phyloP scores from a whole-genome alignment of 768 basidiomycete genomes.

The Roridomyces roridus region DNA sequence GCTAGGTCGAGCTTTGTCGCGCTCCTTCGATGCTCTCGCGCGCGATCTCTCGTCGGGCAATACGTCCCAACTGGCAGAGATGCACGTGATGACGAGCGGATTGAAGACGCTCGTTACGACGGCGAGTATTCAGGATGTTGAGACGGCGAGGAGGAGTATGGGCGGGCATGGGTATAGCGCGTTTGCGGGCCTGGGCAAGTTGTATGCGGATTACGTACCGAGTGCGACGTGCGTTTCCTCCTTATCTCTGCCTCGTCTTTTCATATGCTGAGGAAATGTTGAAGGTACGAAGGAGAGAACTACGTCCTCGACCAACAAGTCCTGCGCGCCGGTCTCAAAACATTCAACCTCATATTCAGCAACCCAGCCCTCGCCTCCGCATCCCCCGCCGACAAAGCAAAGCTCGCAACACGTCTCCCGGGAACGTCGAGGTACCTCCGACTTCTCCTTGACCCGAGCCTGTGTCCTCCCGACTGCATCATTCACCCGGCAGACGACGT shows the following conservation, averaged over 20 bases:
- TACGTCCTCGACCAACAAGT: constrained; percentile 80
- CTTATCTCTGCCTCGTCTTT: not conserved
- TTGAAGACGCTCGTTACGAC: constrained; percentile 68
- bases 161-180: constrained; percentile 82
- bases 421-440: constrained; percentile 64
- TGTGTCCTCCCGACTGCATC: constrained; percentile 30
- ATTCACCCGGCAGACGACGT: constrained; percentile 43
- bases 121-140: constrained; percentile 60
- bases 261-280: too few species aligned
- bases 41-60: constrained; percentile 59
- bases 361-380: too few species aligned
- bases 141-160: constrained; percentile 71
- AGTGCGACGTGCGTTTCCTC: constrained; percentile 59
- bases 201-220: constrained; percentile 72
- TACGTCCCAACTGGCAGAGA: constrained; percentile 68
- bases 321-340: constrained; percentile 72
- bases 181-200: constrained; percentile 66
- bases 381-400: too few species aligned
- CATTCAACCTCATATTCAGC: constrained; percentile 46
- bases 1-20: constrained; percentile 59
- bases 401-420: constrained; percentile 39
- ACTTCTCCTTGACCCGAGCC: constrained; percentile 41
- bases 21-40: constrained; percentile 56
- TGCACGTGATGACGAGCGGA: constrained; percentile 74
- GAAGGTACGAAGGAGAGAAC: constrained; percentile 84